phyloP scores from a whole-genome alignment of 2,329 filamentous ascomycete species.

The Aureobasidium sp. region DNA sequence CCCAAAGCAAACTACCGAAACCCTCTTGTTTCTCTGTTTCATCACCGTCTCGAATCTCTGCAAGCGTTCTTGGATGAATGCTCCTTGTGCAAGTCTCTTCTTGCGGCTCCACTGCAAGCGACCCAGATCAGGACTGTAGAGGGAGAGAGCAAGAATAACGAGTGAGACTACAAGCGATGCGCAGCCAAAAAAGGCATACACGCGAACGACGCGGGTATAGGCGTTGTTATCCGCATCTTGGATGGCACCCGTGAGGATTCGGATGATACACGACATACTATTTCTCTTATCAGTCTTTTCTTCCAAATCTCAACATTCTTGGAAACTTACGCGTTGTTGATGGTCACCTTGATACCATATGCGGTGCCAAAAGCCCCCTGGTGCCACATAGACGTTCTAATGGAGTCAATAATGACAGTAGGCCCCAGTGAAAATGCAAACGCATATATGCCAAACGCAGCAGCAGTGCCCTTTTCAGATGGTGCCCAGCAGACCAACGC shows the following conservation, averaged over 20 bases:
- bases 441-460: slow-evolving; percentile 52
- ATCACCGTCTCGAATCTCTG: slow-evolving; percentile 32
- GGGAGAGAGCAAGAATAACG: slow-evolving; percentile 32
- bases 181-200: slow-evolving; percentile 48
- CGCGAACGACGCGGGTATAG: slow-evolving; percentile 46
- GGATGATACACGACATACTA: slow-evolving; percentile 52
- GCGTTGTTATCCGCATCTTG: slow-evolving; percentile 50
- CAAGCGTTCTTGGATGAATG: slow-evolving; percentile 35
- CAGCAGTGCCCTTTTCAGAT: slow-evolving; percentile 44
- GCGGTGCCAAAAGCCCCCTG: slow-evolving; percentile 52
- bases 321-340: slow-evolving; percentile 45
- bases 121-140: slow-evolving; percentile 35
- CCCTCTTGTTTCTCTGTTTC: slow-evolving; percentile 29
- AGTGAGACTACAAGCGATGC: slow-evolving; percentile 39
- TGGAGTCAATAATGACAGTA: slow-evolving; percentile 51
- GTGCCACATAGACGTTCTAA: slow-evolving; percentile 52
- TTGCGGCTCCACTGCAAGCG: slow-evolving; percentile 51
- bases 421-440: slow-evolving; percentile 48
- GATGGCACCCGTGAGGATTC: slow-evolving; percentile 48
- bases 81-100: slow-evolving; percentile 38
- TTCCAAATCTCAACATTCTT: neutral
- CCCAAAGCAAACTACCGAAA: slow-evolving; percentile 35
- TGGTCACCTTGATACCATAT: slow-evolving; percentile 51
- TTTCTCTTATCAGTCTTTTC: neutral
- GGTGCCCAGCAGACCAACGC: slow-evolving; percentile 45